Conservation (phyloP, 2,329 filamentous ascomycete genomes). For the Colletotrichum tofieldiae region DNA sequence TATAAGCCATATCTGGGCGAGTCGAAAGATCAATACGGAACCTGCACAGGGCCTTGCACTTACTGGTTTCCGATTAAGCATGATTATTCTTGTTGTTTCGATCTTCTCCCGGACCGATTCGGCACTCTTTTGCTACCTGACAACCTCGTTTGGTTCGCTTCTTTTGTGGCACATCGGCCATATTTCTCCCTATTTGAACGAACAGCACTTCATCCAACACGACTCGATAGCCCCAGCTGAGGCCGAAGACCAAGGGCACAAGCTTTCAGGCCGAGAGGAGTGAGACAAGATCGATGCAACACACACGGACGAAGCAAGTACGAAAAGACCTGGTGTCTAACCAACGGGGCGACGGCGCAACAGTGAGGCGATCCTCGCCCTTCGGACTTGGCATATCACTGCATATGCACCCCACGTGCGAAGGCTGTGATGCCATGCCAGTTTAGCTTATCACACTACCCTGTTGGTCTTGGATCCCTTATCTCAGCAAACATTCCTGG, state of each 20-base stretch:
- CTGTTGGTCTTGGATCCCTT: conserved; percentile 22
- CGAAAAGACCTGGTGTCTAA: background rate
- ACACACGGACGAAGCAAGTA: background rate
- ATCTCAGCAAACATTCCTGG: conserved; percentile 20
- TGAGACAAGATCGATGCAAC: conserved; percentile 18
- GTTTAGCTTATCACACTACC: conserved; percentile 22
- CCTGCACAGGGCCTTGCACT: too few species aligned
- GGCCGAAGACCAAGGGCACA: background rate
- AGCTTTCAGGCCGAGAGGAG: background rate
- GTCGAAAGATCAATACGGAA: too few species aligned
- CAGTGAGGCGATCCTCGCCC: conserved; percentile 14
- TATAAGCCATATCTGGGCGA: too few species aligned
- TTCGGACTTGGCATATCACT: conserved; percentile 16
- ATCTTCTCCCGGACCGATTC: background rate
- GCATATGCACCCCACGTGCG: conserved; percentile 37
- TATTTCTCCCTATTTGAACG: background rate
- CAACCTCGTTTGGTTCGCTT: background rate
- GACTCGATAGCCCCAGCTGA: background rate
- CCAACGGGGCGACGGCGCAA: conserved; percentile 21
- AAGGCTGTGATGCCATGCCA: conserved; percentile 13
- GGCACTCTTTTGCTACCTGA: background rate
- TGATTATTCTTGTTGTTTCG: background rate
- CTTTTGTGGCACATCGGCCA: background rate
- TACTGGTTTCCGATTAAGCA: background rate
- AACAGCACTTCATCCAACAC: background rate